Percentiles rank a stretch among this genome's conserved stretches.
phyloP scores from a whole-genome alignment of 2,329 filamentous ascomycete genomes.

The Trichoderma hamatum region DNA sequence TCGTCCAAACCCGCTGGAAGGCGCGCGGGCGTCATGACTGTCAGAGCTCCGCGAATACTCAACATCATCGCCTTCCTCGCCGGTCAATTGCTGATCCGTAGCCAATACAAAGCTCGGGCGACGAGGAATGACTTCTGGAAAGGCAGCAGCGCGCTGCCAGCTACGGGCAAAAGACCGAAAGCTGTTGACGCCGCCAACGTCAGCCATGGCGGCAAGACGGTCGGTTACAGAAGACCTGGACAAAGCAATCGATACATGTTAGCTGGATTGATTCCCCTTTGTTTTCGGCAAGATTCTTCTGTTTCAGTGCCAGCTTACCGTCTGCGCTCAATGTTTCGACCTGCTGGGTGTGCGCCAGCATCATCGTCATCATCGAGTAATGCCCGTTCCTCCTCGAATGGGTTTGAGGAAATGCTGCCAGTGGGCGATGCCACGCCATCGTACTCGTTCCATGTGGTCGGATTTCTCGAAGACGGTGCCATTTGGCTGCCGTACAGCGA shows the following conservation, averaged over 20 bases:
- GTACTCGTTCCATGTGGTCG: slow-evolving; percentile 52
- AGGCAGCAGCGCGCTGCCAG: slow-evolving; percentile 87
- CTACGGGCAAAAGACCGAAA: slow-evolving; percentile 91
- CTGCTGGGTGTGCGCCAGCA: slow-evolving; percentile 27
- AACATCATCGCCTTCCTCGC: slow-evolving; percentile 35
- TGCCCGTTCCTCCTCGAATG: slow-evolving; percentile 50
- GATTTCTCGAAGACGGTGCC: slow-evolving; percentile 41
- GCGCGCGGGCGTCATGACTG: slow-evolving; percentile 40
- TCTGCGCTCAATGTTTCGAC: slow-evolving; percentile 34
- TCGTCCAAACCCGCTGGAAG: slow-evolving; percentile 54
- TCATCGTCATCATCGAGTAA: slow-evolving; percentile 44
- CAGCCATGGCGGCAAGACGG: slow-evolving; percentile 60
- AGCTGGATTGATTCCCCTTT: too few relatives aligned
- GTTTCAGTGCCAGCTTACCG: slow-evolving; percentile 33
- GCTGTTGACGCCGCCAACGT: slow-evolving; percentile 89
- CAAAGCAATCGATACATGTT: not conserved
- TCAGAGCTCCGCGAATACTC: slow-evolving; percentile 48
- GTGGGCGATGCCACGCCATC: slow-evolving; percentile 48
- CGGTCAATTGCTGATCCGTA: slow-evolving; percentile 50
- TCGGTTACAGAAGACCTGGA: slow-evolving; percentile 62
- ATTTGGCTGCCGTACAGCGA: slow-evolving; percentile 30
- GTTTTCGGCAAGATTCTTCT: not conserved
- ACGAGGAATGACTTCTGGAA: slow-evolving; percentile 83
- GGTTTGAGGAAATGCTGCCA: slow-evolving; percentile 48
- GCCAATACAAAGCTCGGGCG: slow-evolving; percentile 72